Evolutionary conservation across 139 green algal species (phyloP).

Genomic region (Medakamo hakoo): DNA sequence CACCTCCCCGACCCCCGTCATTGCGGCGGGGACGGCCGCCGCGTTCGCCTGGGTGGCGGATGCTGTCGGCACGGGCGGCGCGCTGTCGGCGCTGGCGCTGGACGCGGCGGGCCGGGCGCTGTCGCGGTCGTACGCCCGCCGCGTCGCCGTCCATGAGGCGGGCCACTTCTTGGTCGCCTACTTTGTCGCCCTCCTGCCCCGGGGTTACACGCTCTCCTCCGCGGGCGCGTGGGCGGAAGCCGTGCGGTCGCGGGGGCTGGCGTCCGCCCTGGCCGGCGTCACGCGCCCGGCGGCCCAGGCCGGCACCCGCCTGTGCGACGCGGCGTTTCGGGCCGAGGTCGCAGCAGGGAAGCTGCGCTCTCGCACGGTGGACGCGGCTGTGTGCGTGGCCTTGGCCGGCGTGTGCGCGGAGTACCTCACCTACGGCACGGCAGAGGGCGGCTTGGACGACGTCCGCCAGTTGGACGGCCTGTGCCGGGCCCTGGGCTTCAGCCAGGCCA

Average conservation of each 20-base stretch:
- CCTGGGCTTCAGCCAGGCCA: slow-evolving; percentile 35
- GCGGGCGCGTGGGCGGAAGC: slow-evolving; percentile 55
- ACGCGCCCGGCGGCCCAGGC: slow-evolving; percentile 54
- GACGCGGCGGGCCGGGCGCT: slow-evolving; percentile 48
- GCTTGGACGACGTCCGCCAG: slow-evolving; percentile 74
- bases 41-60: background rate
- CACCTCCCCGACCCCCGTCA: slow-evolving; percentile 7
- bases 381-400: slow-evolving; percentile 74
- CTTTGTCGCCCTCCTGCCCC: slow-evolving; percentile 74
- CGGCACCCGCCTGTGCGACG: slow-evolving; percentile 84
- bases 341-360: slow-evolving; percentile 35
- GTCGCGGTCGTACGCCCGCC: slow-evolving; percentile 27
- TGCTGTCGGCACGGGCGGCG: slow-evolving; percentile 37
- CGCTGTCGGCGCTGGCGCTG: slow-evolving; percentile 53
- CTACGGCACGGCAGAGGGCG: slow-evolving; percentile 56
- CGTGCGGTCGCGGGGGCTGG: background rate
- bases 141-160: slow-evolving; percentile 73
- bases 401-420: slow-evolving; percentile 70
- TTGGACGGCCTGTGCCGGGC: slow-evolving; percentile 63
- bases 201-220: slow-evolving; percentile 69
- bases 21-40: slow-evolving; percentile 17
- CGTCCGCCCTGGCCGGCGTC: background rate
- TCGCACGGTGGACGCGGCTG: slow-evolving; percentile 52
- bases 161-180: slow-evolving; percentile 93
- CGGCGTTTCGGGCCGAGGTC: slow-evolving; percentile 70